phyloP scores from a whole-genome alignment of 163 green algal species.

The Volvox carteri region DNA sequence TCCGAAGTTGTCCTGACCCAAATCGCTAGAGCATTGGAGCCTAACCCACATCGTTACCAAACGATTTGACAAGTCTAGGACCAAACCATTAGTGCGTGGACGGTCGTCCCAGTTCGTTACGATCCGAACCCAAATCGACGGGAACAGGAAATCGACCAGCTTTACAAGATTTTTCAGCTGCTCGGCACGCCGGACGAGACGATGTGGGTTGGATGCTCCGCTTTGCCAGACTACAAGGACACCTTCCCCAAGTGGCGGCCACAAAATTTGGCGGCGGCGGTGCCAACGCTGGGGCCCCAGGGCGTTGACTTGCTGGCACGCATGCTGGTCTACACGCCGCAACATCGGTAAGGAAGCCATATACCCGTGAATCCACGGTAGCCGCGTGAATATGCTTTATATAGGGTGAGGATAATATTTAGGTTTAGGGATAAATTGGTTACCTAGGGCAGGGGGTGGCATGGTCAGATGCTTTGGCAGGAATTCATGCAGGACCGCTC shows the following conservation, averaged over 20 bases:
- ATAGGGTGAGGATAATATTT: no score
- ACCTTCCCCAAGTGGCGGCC: slow-evolving; percentile 91
- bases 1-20: neutral
- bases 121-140: neutral
- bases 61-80: no score
- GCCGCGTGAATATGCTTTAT: no score
- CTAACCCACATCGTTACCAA: no score
- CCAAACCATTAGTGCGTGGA: no score
- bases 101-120: no score
- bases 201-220: slow-evolving; percentile 87
- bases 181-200: slow-evolving; percentile 92
- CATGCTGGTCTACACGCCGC: slow-evolving; percentile 85
- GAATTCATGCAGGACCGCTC: no score
- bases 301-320: slow-evolving; percentile 79
- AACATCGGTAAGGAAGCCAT: slow-evolving; percentile 58
- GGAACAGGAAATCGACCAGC: slow-evolving; percentile 95
- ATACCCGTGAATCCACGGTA: no score
- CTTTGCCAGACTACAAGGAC: slow-evolving; percentile 94
- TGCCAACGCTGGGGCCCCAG: slow-evolving; percentile 69
- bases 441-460: no score
- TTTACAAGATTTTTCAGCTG: slow-evolving; percentile 97
- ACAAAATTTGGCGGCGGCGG: slow-evolving; percentile 58
- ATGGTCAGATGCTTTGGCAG: no score
- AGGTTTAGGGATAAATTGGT: no score
- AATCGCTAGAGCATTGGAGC: no score